Evolutionary conservation across 257 asterid genomes (phyloP).

Genomic region (Fraxinus pennsylvanica): DNA sequence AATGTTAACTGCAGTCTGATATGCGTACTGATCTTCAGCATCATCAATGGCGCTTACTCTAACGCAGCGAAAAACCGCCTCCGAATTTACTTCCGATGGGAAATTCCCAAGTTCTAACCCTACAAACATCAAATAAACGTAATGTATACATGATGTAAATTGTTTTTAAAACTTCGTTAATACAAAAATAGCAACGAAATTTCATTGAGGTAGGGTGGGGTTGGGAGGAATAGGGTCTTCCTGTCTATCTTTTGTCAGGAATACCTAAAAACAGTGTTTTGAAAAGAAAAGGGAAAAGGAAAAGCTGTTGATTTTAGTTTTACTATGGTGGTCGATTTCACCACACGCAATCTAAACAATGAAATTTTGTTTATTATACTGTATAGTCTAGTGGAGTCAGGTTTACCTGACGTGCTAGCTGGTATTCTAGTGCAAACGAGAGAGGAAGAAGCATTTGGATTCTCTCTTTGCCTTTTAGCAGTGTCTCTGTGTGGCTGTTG

Average conservation of each 20-base stretch:
- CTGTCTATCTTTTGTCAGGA: slow-evolving; percentile 46
- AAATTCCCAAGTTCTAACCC: slow-evolving; percentile 84
- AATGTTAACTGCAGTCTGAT: slow-evolving; percentile 89
- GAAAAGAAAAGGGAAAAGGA: slow-evolving; percentile 25
- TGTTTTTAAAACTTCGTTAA: neutral
- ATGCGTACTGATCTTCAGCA: slow-evolving; percentile 72
- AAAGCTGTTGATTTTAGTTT: slow-evolving; percentile 31
- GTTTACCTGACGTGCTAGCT: slow-evolving; percentile 48
- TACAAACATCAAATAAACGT: slow-evolving; percentile 23
- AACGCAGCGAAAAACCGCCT: slow-evolving; percentile 83
- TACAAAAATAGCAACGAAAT: neutral
- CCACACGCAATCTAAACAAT: slow-evolving; percentile 31
- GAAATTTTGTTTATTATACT: neutral
- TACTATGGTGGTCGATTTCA: slow-evolving; percentile 14
- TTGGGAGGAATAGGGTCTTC: slow-evolving; percentile 35
- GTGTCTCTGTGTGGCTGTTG: slow-evolving; percentile 26
- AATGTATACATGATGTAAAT: neutral
- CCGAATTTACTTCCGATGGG: slow-evolving; percentile 75
- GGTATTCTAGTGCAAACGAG: slow-evolving; percentile 66
- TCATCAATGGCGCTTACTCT: slow-evolving; percentile 77
- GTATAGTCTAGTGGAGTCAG: neutral
- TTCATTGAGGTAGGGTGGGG: slow-evolving; percentile 5
- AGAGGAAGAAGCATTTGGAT: slow-evolving; percentile 42
- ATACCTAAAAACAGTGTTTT: slow-evolving; percentile 49
- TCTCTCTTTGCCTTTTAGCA: slow-evolving; percentile 51